These are phyloP conservation scores for Russula sp. DNA, from an alignment of 768 basidiomycete species.

Conservation along the genomic window DNA sequence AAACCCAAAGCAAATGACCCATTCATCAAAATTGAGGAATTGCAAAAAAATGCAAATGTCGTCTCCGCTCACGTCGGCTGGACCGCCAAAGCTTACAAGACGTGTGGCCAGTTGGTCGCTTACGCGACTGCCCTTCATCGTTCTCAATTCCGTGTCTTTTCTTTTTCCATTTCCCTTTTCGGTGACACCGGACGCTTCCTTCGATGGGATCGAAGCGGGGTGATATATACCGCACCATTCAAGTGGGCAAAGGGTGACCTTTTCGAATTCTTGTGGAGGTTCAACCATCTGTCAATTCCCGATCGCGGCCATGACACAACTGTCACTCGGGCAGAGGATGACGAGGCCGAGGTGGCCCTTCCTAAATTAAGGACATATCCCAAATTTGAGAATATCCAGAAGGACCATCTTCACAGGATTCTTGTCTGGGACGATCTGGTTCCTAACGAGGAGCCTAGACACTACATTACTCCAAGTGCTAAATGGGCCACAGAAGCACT, in stretches of 20 bases:
- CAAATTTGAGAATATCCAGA: neutral
- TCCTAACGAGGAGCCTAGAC: neutral
- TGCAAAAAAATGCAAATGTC: neutral
- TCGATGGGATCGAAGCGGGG: neutral
- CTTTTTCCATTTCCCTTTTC: neutral
- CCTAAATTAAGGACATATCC: neutral
- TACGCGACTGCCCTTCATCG: neutral
- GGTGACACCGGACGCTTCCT: neutral
- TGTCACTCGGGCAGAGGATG: neutral
- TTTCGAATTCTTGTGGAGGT: slow-evolving; percentile 7
- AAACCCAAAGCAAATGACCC: neutral
- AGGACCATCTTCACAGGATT: neutral
- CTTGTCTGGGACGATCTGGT: neutral
- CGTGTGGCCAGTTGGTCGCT: neutral
- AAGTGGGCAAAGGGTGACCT: neutral
- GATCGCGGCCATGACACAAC: neutral
- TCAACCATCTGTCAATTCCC: neutral
- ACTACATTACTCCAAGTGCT: too few species aligned
- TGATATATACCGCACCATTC: neutral
- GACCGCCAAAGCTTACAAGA: neutral
- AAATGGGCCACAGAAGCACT: too few species aligned
- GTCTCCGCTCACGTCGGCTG: neutral
- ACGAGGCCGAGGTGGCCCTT: neutral
- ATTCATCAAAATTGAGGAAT: neutral
- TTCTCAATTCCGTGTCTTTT: neutral